Conservation (phyloP, 2,329 filamentous ascomycete species). For the Cercospora zeae-maydis region DNA sequence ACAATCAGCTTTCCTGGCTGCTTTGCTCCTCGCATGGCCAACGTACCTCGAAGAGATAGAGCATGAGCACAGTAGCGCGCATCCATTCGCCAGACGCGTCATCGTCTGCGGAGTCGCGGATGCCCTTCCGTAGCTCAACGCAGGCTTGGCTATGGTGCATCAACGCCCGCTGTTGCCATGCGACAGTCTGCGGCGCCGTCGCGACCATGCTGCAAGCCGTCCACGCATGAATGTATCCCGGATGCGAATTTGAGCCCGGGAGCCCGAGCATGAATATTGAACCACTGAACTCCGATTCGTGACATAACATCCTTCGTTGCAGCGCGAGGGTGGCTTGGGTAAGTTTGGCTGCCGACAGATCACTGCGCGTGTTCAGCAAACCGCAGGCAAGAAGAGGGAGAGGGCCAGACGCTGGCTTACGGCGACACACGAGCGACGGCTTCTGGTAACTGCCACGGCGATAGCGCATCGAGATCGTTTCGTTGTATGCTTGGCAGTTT, state of each 20-base stretch:
- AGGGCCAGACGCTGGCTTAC: background rate
- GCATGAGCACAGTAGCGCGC: constrained; percentile 20
- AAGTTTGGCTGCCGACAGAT: constrained; percentile 12
- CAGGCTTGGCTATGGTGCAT: constrained; percentile 21
- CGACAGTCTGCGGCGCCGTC: constrained; percentile 5
- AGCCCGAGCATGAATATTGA: constrained; percentile 17
- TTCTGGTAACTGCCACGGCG: constrained; percentile 3
- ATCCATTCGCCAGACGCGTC: constrained; percentile 3
- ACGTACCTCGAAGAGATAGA: constrained; percentile 22
- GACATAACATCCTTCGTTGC: constrained; percentile 18
- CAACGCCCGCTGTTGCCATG: constrained; percentile 16
- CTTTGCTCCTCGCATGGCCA: background rate
- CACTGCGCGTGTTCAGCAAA: background rate
- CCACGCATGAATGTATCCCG: constrained; percentile 23
- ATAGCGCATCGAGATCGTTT: constrained; percentile 1
- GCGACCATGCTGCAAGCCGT: constrained; percentile 16
- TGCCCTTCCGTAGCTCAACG: constrained; percentile 11
- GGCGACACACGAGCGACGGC: constrained; percentile 12
- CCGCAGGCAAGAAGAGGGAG: background rate
- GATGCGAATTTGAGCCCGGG: constrained; percentile 11
- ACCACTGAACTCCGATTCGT: constrained; percentile 11
- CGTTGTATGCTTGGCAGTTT: background rate
- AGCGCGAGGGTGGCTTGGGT: constrained; percentile 16
- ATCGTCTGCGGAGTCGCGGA: background rate
- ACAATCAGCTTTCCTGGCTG: background rate